phyloP scores from a whole-genome alignment of 345 rosid genomes.

The Eucalyptus decipiens region DNA sequence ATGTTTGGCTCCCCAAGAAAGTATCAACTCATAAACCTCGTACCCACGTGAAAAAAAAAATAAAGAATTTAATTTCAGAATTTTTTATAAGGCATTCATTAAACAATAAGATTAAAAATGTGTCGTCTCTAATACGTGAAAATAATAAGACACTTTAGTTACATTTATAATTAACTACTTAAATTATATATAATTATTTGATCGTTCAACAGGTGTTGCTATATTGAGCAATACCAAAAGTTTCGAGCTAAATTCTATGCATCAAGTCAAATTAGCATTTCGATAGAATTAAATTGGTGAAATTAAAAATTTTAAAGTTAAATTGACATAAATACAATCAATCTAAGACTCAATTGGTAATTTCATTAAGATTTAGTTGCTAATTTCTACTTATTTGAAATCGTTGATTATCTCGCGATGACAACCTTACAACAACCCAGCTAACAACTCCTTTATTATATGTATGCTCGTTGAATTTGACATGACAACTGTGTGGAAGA shows the following conservation, averaged over 20 bases:
- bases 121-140: rapidly evolving
- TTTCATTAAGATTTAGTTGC: too few relatives aligned
- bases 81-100: not conserved
- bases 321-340: too few relatives aligned
- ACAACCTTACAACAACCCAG: not conserved
- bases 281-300: rapidly evolving
- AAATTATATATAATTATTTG: not conserved
- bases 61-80: too few relatives aligned
- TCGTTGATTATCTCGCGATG: not conserved
- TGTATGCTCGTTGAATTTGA: not conserved
- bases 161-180: too few relatives aligned
- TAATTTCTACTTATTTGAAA: not conserved
- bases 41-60: too few relatives aligned
- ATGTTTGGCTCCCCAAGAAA: not conserved
- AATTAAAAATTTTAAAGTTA: too few relatives aligned
- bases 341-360: not conserved
- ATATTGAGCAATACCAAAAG: too few relatives aligned
- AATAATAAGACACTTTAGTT: too few relatives aligned
- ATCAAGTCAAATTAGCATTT: too few relatives aligned
- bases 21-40: not conserved
- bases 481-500: not conserved
- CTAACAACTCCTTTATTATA: not conserved
- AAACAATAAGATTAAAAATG: too few relatives aligned
- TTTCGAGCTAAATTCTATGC: rapidly evolving
- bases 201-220: not conserved